These are phyloP conservation scores for Trichoderma sp. DNA, from an alignment of 2,329 filamentous ascomycete genomes.

Conservation along the genomic window DNA sequence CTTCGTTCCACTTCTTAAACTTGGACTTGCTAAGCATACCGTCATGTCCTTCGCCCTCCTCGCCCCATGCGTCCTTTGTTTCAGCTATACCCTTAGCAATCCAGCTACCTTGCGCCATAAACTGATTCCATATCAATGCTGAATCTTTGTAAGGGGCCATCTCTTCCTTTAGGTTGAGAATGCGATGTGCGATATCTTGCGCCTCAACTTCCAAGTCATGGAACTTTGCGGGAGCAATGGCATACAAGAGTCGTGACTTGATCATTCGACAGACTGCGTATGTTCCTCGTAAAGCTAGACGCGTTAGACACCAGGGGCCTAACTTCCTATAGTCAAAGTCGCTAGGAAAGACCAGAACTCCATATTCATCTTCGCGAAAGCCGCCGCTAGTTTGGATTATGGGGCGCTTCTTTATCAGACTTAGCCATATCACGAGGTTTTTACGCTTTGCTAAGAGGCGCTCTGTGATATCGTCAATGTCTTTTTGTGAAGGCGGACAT, in stretches of 20 bases:
- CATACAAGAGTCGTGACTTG: conserved; percentile 4
- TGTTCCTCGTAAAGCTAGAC: background rate
- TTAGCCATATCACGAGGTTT: conserved; percentile 9
- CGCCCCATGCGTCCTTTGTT: background rate
- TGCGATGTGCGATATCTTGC: background rate
- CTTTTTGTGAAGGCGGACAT: background rate
- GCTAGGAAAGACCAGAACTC: background rate
- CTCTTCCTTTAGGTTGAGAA: background rate
- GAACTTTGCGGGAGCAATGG: background rate
- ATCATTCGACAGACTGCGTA: conserved; percentile 16
- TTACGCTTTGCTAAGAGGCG: background rate
- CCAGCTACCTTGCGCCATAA: conserved; percentile 12
- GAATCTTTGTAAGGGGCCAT: background rate
- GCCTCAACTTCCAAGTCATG: background rate
- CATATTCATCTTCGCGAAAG: background rate
- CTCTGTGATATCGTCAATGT: background rate
- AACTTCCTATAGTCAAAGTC: background rate
- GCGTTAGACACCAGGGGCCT: conserved; percentile 11
- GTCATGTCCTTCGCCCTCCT: background rate
- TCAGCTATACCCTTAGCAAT: conserved; percentile 1
- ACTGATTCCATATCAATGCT: background rate
- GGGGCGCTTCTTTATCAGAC: background rate
- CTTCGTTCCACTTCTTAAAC: conserved; percentile 4
- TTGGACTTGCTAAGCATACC: background rate
- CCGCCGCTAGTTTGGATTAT: background rate